These are phyloP conservation scores for Cenchrus americanus DNA, from an alignment of 176 grass and related monocot genomes.

Conservation along the genomic window DNA sequence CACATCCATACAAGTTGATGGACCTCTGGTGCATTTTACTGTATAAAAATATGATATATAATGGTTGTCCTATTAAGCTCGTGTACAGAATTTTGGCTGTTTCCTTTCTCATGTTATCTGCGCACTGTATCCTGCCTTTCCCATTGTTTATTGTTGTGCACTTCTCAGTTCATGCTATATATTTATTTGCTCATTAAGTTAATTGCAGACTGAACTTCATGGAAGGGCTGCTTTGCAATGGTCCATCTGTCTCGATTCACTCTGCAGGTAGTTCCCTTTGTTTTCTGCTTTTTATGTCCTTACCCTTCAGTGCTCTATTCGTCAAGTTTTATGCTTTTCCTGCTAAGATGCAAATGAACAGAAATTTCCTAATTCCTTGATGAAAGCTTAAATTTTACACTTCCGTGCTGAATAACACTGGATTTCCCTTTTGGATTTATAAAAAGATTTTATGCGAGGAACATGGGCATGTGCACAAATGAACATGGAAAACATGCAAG, in stretches of 20 bases:
- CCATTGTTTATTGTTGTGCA: conserved; percentile 4
- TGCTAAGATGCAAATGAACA: background rate
- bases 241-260: conserved; percentile 93
- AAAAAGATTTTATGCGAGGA: too few relatives aligned
- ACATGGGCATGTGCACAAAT: too few relatives aligned
- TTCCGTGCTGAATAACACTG: background rate
- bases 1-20: too few relatives aligned
- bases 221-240: conserved; percentile 90
- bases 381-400: background rate
- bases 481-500: too few relatives aligned
- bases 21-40: too few relatives aligned
- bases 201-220: conserved; percentile 80
- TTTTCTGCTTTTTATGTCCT: background rate
- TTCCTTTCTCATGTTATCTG: conserved; percentile 10
- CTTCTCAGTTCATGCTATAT: conserved; percentile 1
- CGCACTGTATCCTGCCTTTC: background rate
- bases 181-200: conserved; percentile 44
- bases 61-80: background rate
- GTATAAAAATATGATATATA: background rate
- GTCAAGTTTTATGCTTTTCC: background rate
- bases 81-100: background rate
- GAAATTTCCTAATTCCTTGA: background rate
- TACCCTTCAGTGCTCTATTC: background rate
- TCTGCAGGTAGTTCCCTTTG: conserved; percentile 63
- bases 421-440: background rate